A percentile compares a stretch with the other conserved stretches of the same genome.
Conservation (phyloP, 768 basidiomycete species). For the Boletus tomentosulus region DNA sequence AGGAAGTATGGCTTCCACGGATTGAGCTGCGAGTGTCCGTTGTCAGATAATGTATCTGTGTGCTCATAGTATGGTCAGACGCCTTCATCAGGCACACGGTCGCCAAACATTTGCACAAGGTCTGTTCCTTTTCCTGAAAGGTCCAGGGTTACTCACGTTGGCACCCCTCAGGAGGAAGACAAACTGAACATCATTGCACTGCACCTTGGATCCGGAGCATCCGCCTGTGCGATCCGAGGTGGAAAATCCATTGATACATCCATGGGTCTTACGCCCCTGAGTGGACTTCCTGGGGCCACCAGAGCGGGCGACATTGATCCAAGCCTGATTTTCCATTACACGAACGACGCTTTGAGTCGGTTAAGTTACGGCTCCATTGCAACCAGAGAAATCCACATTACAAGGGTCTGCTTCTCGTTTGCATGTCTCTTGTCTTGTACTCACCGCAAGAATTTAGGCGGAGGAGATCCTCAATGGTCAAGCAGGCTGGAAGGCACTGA, state of each 20-base stretch:
- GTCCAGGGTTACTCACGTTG: background rate
- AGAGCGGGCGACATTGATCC: conserved; percentile 83
- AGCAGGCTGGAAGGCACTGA: conserved; percentile 73
- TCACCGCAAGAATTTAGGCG: conserved; percentile 37
- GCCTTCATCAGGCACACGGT: conserved; percentile 65
- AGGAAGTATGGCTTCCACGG: conserved; percentile 94
- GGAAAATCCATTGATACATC: conserved; percentile 81
- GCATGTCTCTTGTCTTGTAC: background rate
- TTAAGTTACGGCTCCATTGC: conserved; percentile 50
- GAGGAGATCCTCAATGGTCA: conserved; percentile 73
- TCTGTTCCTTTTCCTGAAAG: conserved; percentile 8
- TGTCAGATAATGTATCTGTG: background rate
- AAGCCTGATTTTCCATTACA: conserved; percentile 81
- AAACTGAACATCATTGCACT: conserved; percentile 73
- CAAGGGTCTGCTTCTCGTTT: conserved; percentile 33
- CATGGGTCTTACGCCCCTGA: conserved; percentile 91
- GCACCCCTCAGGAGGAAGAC: conserved; percentile 33
- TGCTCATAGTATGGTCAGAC: conserved; percentile 36
- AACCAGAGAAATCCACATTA: conserved; percentile 49
- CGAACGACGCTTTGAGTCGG: conserved; percentile 43
- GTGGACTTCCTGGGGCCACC: conserved; percentile 85
- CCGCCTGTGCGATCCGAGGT: conserved; percentile 68
- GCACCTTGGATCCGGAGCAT: conserved; percentile 91
- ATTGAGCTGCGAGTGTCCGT: conserved; percentile 49
- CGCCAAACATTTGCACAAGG: conserved; percentile 55